phyloP scores from a whole-genome alignment of 768 basidiomycete genomes.

The Hebeloma cylindrosporum region DNA sequence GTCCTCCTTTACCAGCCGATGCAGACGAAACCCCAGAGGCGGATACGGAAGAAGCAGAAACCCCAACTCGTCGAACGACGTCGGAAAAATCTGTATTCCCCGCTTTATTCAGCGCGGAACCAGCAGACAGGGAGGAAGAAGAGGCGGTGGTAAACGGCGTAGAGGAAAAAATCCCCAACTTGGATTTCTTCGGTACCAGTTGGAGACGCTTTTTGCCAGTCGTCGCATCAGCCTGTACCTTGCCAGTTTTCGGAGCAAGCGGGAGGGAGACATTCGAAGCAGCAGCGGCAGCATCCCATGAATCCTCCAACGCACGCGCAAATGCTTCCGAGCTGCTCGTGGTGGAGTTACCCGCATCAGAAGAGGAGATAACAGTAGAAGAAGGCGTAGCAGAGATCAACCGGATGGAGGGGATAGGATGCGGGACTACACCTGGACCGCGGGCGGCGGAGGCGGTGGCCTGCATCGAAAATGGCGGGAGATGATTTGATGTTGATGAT shows the following conservation, averaged over 20 bases:
- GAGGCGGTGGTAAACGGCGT: too few species aligned
- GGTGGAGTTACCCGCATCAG: constrained; percentile 34
- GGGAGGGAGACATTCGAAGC: constrained; percentile 11
- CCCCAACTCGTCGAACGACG: constrained; percentile 51
- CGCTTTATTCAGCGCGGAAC: constrained; percentile 24
- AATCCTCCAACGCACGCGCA: constrained; percentile 36
- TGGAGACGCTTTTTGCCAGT: constrained; percentile 31
- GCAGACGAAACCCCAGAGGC: neutral
- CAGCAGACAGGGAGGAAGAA: constrained; percentile 28
- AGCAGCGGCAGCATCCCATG: constrained; percentile 33
- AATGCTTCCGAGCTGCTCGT: too few species aligned
- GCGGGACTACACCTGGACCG: too few species aligned
- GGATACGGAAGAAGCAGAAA: neutral
- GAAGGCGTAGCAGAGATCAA: constrained; percentile 70
- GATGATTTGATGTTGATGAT: constrained; percentile 4
- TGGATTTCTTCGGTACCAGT: constrained; percentile 75
- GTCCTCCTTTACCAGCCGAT: constrained; percentile 28
- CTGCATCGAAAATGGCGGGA: constrained; percentile 7
- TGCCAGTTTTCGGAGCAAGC: constrained; percentile 29
- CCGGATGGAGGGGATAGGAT: constrained; percentile 62
- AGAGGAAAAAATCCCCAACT: too few species aligned
- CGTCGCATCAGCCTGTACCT: constrained; percentile 25
- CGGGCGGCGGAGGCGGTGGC: constrained; percentile 12
- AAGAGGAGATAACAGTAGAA: constrained; percentile 42
- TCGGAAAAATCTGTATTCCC: constrained; percentile 56